Evolutionary conservation across 169 alveolate genomes (phyloP).

Genomic region (Eimeria brunetti): DNA sequence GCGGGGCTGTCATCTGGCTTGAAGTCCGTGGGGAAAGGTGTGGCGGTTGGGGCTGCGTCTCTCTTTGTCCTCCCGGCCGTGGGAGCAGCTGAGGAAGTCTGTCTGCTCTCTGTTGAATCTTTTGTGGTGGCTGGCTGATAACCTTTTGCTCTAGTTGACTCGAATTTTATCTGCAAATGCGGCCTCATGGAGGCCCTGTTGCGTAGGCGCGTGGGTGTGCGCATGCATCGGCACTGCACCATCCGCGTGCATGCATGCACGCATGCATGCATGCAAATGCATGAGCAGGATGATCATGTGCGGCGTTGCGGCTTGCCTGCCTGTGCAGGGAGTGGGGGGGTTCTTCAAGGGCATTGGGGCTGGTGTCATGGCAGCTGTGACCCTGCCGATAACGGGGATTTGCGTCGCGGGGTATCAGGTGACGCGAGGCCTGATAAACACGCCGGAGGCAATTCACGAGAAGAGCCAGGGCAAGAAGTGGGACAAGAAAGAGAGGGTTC

Average conservation of each 20-base stretch:
- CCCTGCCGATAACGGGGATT: conserved; percentile 91
- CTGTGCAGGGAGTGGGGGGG: conserved; percentile 89
- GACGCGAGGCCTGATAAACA: conserved; percentile 91
- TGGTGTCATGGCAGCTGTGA: conserved; percentile 92
- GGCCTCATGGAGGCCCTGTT: neutral
- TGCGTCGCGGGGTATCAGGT: conserved; percentile 94
- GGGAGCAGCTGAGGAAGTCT: conserved; percentile 89
- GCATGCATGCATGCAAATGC: too few relatives aligned
- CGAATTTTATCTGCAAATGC: too few relatives aligned
- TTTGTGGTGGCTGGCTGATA: neutral
- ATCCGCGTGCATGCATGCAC: neutral
- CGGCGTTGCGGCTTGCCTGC: neutral
- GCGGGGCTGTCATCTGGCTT: conserved; percentile 93
- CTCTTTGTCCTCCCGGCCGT: conserved; percentile 92
- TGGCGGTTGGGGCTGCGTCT: conserved; percentile 92
- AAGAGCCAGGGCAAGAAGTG: conserved; percentile 91
- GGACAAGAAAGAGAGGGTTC: conserved; percentile 91
- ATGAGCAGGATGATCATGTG: neutral
- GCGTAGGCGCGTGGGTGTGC: neutral
- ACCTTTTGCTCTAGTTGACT: too few relatives aligned
- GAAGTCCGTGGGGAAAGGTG: conserved; percentile 93
- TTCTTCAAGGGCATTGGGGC: conserved; percentile 94
- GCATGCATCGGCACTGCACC: neutral
- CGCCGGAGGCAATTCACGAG: conserved; percentile 93
- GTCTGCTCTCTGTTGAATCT: neutral